Evolutionary conservation across 2,329 filamentous ascomycete species (phyloP).

Genomic region (Colletotrichum cuscutae): DNA sequence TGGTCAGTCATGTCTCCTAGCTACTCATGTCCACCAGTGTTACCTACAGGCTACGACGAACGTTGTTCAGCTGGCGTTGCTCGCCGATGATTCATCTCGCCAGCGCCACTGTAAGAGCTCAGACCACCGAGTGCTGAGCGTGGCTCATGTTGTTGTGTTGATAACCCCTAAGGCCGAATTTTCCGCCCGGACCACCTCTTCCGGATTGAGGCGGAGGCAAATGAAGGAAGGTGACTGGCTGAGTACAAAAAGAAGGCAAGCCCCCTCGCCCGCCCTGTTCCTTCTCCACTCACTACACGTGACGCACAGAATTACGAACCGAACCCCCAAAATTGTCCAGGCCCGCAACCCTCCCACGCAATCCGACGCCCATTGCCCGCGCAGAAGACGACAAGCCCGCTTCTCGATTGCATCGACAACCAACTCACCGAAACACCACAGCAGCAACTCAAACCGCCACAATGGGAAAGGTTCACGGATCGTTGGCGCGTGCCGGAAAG

Average conservation of each 20-base stretch:
- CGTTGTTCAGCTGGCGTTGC: neutral
- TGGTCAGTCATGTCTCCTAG: neutral
- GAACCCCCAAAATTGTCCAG: constrained; percentile 15
- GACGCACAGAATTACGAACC: constrained; percentile 31
- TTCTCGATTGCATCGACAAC: constrained; percentile 30
- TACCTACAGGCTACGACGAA: neutral
- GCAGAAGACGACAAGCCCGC: constrained; percentile 14
- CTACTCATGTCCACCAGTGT: no score
- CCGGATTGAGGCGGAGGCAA: neutral
- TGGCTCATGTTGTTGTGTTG: neutral
- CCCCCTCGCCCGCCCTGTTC: constrained; percentile 26
- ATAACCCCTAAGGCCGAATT: constrained; percentile 10
- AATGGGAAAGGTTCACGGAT: constrained; percentile 76
- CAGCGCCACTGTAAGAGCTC: neutral
- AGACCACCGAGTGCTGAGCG: neutral
- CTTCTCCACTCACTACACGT: constrained; percentile 26
- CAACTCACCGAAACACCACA: constrained; percentile 32
- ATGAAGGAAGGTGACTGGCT: neutral
- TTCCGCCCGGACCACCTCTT: constrained; percentile 6
- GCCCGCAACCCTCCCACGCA: constrained; percentile 15
- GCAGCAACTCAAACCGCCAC: constrained; percentile 38
- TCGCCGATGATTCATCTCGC: constrained; percentile 27
- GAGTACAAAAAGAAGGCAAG: neutral
- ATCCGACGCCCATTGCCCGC: constrained; percentile 28
- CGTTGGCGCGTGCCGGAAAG: constrained; percentile 94